Conservation (phyloP, 179 eudicot genomes). For the Nepenthes alata region DNA sequence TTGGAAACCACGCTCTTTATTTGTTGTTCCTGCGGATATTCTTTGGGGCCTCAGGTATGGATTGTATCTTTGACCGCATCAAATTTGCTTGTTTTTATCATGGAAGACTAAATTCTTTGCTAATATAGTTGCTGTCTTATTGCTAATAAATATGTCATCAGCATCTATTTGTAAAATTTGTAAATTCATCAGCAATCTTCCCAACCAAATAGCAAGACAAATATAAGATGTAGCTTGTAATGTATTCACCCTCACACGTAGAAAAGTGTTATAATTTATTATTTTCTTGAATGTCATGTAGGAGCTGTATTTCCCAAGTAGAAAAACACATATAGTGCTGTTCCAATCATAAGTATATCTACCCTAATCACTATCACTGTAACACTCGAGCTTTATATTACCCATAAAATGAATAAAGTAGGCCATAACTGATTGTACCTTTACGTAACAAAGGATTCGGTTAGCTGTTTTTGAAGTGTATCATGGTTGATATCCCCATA, state of each 20-base stretch:
- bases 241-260: not conserved
- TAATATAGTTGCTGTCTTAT: not conserved
- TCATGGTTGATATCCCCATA: not conserved
- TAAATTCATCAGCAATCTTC: too few species aligned
- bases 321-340: conserved; percentile 3
- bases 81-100: conserved; percentile 3
- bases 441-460: not conserved
- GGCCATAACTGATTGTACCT: not conserved
- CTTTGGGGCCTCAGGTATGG: too few species aligned
- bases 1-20: too few species aligned
- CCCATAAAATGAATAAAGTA: not conserved
- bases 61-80: too few species aligned
- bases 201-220: too few species aligned
- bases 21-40: too few species aligned
- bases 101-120: conserved; percentile 4
- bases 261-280: conserved; percentile 8
- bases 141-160: not conserved
- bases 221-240: not conserved
- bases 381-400: not conserved
- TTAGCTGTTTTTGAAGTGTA: not conserved
- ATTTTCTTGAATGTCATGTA: conserved; percentile 9
- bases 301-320: not conserved
- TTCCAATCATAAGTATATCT: conserved; percentile 9
- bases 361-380: conserved; percentile 6
- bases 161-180: not conserved